Evolutionary conservation across 352 stramenopile species (phyloP).

Genomic region (Plasmopara muralis): DNA sequence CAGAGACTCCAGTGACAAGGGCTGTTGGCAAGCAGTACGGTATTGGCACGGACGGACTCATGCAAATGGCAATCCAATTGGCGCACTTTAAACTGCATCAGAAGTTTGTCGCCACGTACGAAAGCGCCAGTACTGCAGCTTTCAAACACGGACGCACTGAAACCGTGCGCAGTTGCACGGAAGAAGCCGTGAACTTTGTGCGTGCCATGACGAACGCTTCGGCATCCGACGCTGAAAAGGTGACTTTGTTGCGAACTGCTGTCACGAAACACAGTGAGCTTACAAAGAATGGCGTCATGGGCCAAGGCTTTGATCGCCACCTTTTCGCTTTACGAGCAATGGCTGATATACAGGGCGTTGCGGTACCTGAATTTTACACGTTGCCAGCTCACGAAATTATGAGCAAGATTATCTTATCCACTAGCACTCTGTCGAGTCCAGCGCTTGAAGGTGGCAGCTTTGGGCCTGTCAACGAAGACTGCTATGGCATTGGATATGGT

Average conservation of each 20-base stretch:
- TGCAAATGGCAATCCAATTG: conserved; percentile 89
- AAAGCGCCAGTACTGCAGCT: conserved; percentile 83
- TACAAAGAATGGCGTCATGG: conserved; percentile 88
- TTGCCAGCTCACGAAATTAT: conserved; percentile 72
- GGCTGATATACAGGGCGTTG: conserved; percentile 47
- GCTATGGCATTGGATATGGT: conserved; percentile 87
- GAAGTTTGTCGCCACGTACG: conserved; percentile 82
- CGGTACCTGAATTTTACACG: conserved; percentile 71
- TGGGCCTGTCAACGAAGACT: conserved; percentile 83
- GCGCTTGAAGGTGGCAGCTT: conserved; percentile 86
- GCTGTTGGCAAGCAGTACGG: conserved; percentile 54
- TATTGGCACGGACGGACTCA: conserved; percentile 85
- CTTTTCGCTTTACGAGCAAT: conserved; percentile 77
- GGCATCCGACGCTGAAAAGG: conserved; percentile 54
- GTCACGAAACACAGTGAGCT: conserved; percentile 86
- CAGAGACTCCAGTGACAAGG: conserved; percentile 65
- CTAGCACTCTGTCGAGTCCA: conserved; percentile 80
- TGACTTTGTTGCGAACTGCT: conserved; percentile 47
- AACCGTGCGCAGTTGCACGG: conserved; percentile 85
- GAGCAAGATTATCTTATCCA: conserved; percentile 88
- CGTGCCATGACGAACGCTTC: conserved; percentile 55
- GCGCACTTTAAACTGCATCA: conserved; percentile 81
- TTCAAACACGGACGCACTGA: conserved; percentile 90
- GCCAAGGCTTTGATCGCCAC: conserved; percentile 85
- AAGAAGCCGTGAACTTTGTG: conserved; percentile 75